phyloP scores from a whole-genome alignment of 441 rosid genomes.

The Melastoma candidum region DNA sequence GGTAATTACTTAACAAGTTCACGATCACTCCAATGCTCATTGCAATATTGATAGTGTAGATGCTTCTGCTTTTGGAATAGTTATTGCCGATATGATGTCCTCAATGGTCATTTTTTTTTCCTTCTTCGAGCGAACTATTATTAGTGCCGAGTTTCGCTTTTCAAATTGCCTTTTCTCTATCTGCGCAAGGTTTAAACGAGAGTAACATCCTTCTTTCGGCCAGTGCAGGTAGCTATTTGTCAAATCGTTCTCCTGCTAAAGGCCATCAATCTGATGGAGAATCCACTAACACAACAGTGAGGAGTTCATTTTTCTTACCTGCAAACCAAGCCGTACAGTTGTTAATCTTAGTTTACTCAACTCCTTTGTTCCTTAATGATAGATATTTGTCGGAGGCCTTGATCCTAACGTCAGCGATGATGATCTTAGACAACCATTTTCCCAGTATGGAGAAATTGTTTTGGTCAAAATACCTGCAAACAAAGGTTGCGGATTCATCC shows the following conservation, averaged over 20 bases:
- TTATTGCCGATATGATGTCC: too few relatives aligned
- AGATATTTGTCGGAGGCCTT: slow-evolving; percentile 97
- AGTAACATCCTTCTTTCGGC: too few relatives aligned
- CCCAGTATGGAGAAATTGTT: slow-evolving; percentile 67
- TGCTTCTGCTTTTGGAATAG: too few relatives aligned
- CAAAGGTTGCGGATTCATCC: slow-evolving; percentile 92
- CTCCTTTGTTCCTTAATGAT: slow-evolving; percentile 9
- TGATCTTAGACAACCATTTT: slow-evolving; percentile 70
- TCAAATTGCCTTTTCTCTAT: too few relatives aligned
- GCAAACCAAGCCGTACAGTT: slow-evolving; percentile 13
- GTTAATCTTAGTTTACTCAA: slow-evolving; percentile 11
- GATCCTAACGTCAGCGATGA: slow-evolving; percentile 77
- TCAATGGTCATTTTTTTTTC: too few relatives aligned
- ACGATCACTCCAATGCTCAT: too few relatives aligned
- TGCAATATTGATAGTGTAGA: too few relatives aligned
- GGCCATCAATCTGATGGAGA: slow-evolving; percentile 58
- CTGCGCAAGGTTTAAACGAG: too few relatives aligned
- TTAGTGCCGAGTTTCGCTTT: too few relatives aligned
- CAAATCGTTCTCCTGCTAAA: slow-evolving; percentile 50
- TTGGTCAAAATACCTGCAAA: slow-evolving; percentile 81
- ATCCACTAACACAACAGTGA: slow-evolving; percentile 79
- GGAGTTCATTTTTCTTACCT: slow-evolving; percentile 17
- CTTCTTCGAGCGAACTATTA: too few relatives aligned
- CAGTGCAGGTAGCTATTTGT: slow-evolving; percentile 45
- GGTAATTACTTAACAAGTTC: slow-evolving; percentile 22